Conservation (phyloP, 2,329 filamentous ascomycete species). For the Alternaria ventricosa region DNA sequence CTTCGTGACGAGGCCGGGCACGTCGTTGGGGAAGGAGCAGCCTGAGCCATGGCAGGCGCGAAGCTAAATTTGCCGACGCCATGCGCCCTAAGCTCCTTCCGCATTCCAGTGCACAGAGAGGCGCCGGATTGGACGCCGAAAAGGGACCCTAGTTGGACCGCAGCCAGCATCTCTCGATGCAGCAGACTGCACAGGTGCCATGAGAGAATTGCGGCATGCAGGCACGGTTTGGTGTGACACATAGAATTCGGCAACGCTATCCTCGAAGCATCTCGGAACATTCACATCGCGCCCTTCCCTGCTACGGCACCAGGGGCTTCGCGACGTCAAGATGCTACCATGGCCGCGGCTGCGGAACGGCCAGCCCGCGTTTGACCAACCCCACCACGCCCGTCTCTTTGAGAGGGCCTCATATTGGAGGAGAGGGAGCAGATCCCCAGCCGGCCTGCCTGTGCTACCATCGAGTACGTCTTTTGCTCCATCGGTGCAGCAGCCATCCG, state of each 20-base stretch:
- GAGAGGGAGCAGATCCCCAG: constrained; percentile 35
- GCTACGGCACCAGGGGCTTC: constrained; percentile 42
- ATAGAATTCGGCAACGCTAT: constrained; percentile 27
- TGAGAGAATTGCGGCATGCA: constrained; percentile 22
- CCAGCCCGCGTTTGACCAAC: constrained; percentile 50
- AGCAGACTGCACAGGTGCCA: constrained; percentile 26
- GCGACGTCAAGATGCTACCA: constrained; percentile 50
- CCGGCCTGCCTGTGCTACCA: constrained; percentile 40
- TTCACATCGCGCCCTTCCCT: constrained; percentile 29
- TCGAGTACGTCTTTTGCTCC: constrained; percentile 41
- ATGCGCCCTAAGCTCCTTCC: constrained; percentile 25
- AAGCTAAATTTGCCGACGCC: constrained; percentile 38
- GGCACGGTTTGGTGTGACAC: constrained; percentile 38
- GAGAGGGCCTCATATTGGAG: constrained; percentile 27
- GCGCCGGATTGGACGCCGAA: constrained; percentile 26
- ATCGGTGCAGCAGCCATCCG: constrained; percentile 41
- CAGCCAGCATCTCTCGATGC: constrained; percentile 17
- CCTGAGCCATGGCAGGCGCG: constrained; percentile 26
- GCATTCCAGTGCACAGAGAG: constrained; percentile 23
- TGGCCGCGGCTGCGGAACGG: constrained; percentile 52
- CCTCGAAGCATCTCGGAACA: constrained; percentile 29
- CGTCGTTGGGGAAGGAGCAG: constrained; percentile 13
- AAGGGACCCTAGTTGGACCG: not conserved
- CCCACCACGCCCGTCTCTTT: constrained; percentile 37
- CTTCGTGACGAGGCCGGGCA: not conserved